Evolutionary conservation across 192 early-diverging fungal species (phyloP).

Genomic region (Diversispora eburnea): DNA sequence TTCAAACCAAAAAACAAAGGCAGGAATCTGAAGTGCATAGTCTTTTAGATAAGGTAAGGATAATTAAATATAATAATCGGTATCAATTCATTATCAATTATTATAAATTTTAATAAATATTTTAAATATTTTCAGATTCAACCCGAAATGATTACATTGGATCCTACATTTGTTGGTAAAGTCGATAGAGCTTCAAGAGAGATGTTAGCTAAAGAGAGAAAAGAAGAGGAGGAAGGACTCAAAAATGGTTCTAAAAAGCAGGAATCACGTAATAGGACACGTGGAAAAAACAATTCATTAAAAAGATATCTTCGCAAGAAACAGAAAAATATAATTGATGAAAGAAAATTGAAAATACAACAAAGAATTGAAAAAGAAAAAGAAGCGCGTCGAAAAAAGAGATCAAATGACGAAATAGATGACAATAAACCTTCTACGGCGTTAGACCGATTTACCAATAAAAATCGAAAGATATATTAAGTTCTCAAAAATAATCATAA

Average conservation of each 20-base stretch:
- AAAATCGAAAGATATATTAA: neutral
- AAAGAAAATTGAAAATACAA: constrained; percentile 33
- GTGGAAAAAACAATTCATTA: constrained; percentile 74
- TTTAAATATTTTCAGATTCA: constrained; percentile 53
- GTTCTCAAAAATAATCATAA: too few species aligned
- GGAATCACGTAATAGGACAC: constrained; percentile 53
- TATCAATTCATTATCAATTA: neutral
- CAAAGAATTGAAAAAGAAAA: constrained; percentile 10
- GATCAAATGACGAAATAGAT: neutral
- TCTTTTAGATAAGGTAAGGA: constrained; percentile 74
- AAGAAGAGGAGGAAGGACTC: constrained; percentile 52
- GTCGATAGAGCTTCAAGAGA: constrained; percentile 67
- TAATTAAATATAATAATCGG: neutral
- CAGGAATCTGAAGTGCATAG: constrained; percentile 83
- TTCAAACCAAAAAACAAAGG: constrained; percentile 83
- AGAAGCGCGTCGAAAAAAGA: constrained; percentile 1
- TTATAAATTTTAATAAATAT: neutral
- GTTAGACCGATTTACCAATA: neutral
- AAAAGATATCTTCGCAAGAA: constrained; percentile 75
- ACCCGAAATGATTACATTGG: constrained; percentile 87
- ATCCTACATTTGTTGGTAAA: constrained; percentile 77
- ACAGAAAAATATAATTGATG: constrained; percentile 80
- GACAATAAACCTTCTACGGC: neutral
- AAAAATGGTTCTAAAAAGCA: constrained; percentile 46
- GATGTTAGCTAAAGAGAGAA: constrained; percentile 53